These are phyloP conservation scores for Dendrobium huoshanense DNA, from an alignment of 106 monocot genomes.

Conservation along the genomic window DNA sequence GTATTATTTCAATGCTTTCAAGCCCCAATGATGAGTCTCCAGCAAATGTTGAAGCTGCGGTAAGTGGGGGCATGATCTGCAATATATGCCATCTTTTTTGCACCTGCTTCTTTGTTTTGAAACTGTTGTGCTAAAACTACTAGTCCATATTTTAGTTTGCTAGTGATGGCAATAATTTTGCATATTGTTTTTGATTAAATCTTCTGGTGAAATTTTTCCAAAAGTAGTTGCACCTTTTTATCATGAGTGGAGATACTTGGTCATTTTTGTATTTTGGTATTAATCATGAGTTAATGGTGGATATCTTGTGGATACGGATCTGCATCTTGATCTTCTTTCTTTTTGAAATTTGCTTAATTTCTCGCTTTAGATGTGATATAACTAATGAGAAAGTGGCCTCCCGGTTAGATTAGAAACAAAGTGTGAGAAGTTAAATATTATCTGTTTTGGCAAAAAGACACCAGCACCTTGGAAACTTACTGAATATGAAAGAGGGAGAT, in stretches of 20 bases:
- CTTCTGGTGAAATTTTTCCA: not conserved
- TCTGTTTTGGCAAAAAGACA: too few species aligned
- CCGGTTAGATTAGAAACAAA: not conserved
- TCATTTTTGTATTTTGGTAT: not conserved
- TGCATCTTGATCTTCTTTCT: not conserved
- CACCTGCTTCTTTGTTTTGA: not conserved
- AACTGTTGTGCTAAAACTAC: not conserved
- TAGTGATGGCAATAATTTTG: not conserved
- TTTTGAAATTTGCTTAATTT: not conserved
- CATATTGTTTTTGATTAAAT: not conserved
- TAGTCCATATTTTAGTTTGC: not conserved
- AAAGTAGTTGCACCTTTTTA: not conserved
- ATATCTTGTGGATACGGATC: not conserved
- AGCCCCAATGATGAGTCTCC: conserved; percentile 25
- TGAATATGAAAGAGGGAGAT: not conserved
- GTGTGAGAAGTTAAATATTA: too few species aligned
- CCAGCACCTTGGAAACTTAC: not conserved
- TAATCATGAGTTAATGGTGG: not conserved
- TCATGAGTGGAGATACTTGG: not conserved
- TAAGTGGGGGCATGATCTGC: conserved; percentile 5
- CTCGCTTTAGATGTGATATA: not conserved
- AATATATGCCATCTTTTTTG: not conserved
- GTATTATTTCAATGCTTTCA: conserved; percentile 26
- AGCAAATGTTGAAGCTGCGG: conserved; percentile 24
- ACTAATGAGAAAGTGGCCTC: not conserved